Percentiles rank a stretch among this genome's conserved stretches.
Conservation (phyloP, 768 basidiomycete species). For the Auricularia sp. region DNA sequence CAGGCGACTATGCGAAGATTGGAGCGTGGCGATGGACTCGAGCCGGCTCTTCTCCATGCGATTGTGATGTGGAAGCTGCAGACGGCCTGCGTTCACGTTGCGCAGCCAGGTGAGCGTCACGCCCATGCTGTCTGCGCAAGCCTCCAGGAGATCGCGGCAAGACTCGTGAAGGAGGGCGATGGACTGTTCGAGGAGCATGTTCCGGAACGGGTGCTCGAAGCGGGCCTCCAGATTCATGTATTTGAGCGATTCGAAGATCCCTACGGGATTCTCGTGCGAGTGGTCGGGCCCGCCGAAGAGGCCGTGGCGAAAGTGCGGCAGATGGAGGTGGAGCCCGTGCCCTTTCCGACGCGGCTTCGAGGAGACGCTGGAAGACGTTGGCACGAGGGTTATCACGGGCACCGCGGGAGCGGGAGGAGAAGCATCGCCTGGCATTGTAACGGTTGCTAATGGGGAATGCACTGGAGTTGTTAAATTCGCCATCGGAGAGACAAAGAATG, state of each 20-base stretch:
- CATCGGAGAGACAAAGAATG: conserved; percentile 4
- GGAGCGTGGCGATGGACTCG: conserved; percentile 28
- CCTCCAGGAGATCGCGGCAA: conserved; percentile 42
- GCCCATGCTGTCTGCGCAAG: conserved; percentile 30
- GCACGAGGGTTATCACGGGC: background rate
- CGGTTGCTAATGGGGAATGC: no score
- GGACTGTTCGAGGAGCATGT: conserved; percentile 31
- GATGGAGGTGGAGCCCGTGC: background rate
- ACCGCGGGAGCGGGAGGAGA: background rate
- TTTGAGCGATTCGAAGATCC: conserved; percentile 61
- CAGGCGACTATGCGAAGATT: conserved; percentile 29
- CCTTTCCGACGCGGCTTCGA: background rate
- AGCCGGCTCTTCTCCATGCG: conserved; percentile 23
- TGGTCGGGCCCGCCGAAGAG: background rate
- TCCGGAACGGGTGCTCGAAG: conserved; percentile 38
- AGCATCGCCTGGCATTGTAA: background rate
- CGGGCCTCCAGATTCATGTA: conserved; percentile 58
- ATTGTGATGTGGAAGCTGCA: conserved; percentile 26
- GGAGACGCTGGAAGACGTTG: background rate
- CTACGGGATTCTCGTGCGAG: conserved; percentile 45
- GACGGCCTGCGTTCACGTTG: conserved; percentile 24
- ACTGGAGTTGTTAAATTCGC: no score
- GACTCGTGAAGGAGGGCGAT: conserved; percentile 38
- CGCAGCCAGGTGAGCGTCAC: conserved; percentile 43
- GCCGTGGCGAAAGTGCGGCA: background rate